Percentiles rank a stretch among this genome's conserved stretches.
Evolutionary conservation across 2,329 filamentous ascomycete genomes (phyloP).

Genomic region (Nothopassalora personata): DNA sequence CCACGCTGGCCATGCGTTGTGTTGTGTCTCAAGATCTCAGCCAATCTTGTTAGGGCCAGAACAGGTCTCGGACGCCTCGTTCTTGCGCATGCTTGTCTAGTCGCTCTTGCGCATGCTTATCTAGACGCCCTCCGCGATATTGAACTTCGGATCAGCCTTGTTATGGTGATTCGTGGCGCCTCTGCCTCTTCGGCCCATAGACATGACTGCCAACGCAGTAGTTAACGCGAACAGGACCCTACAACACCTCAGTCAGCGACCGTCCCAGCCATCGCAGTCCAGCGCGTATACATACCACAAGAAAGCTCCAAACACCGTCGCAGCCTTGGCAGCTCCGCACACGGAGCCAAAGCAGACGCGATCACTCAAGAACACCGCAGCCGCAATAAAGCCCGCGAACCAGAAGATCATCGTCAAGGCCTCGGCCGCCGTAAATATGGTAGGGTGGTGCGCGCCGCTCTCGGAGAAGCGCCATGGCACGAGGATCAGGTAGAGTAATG

Average conservation of each 20-base stretch:
- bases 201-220: conserved; percentile 45
- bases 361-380: conserved; percentile 61
- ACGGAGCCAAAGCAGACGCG: conserved; percentile 50
- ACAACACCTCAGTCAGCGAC: conserved; percentile 1
- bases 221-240: conserved; percentile 51
- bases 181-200: conserved; percentile 40
- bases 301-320: conserved; percentile 62
- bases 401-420: conserved; percentile 76
- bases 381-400: conserved; percentile 78
- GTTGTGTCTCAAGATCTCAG: background rate
- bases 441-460: conserved; percentile 55
- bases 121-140: conserved; percentile 39
- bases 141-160: conserved; percentile 29
- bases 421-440: conserved; percentile 63
- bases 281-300: conserved; percentile 45
- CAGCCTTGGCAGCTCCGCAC: conserved; percentile 60
- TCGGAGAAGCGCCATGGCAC: conserved; percentile 46
- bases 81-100: conserved; percentile 18
- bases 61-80: background rate
- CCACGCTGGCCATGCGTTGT: background rate
- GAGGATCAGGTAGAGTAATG: conserved; percentile 63
- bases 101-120: conserved; percentile 29
- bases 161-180: conserved; percentile 3
- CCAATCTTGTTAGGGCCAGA: background rate
- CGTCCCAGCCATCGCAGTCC: background rate